These are phyloP conservation scores for Blastomyces silverae DNA, from an alignment of 2,329 filamentous ascomycete species.

Conservation along the genomic window DNA sequence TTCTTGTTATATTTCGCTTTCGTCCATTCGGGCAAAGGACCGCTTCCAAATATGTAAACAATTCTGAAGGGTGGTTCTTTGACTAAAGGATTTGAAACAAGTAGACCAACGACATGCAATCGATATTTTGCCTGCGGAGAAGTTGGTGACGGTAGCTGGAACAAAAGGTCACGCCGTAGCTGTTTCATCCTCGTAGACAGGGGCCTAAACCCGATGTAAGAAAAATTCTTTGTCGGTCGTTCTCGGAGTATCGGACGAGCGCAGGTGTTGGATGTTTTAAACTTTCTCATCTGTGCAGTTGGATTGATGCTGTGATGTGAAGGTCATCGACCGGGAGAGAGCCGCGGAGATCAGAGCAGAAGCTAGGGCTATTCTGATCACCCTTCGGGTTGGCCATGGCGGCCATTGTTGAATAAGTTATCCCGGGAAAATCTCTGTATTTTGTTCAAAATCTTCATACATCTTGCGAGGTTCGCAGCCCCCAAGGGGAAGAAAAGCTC, in stretches of 20 bases:
- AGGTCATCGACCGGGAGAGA: background rate
- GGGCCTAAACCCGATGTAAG: background rate
- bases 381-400: background rate
- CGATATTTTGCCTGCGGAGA: background rate
- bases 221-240: background rate
- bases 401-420: background rate
- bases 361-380: background rate
- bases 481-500: background rate
- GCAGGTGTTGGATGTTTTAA: constrained; percentile 4
- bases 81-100: constrained; percentile 3
- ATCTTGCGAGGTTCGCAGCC: background rate
- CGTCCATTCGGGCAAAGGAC: too few species aligned
- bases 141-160: constrained; percentile 1
- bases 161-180: background rate
- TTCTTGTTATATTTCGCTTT: background rate
- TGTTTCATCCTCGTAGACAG: constrained; percentile 3
- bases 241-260: background rate
- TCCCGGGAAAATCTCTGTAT: background rate
- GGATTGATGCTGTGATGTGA: background rate
- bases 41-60: background rate
- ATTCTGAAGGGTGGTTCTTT: background rate
- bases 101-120: background rate
- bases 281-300: background rate
- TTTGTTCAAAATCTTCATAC: background rate
- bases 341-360: background rate